Evolutionary conservation across 768 basidiomycete genomes (phyloP).

Genomic region (Amanita subjunquillea): DNA sequence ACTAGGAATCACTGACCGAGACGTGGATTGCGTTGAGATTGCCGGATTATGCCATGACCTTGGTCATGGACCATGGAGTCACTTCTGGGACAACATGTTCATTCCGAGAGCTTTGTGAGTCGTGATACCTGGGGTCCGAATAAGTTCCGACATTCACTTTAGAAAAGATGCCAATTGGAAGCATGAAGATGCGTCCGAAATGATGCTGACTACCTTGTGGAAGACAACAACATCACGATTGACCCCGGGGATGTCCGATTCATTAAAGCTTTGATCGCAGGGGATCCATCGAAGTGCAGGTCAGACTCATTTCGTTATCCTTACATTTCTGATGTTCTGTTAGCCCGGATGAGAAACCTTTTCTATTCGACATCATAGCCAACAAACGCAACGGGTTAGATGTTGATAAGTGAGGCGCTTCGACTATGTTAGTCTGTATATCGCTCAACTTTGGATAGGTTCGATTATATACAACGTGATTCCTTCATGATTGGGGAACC

Average conservation of each 20-base stretch:
- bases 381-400: constrained; percentile 78
- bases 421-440: not conserved
- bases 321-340: not conserved
- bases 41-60: constrained; percentile 82
- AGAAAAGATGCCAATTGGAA: constrained; percentile 23
- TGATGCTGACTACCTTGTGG: constrained; percentile 39
- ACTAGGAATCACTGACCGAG: constrained; percentile 57
- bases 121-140: not conserved
- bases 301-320: constrained; percentile 13
- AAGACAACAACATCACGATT: constrained; percentile 43
- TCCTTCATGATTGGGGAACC: constrained; percentile 61
- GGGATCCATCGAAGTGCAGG: constrained; percentile 42
- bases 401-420: constrained; percentile 64
- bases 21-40: constrained; percentile 67
- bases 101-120: constrained; percentile 59
- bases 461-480: constrained; percentile 77
- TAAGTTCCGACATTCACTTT: not conserved
- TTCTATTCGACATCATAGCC: constrained; percentile 78
- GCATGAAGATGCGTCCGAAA: too few relatives aligned
- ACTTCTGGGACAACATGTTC: constrained; percentile 71
- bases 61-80: constrained; percentile 80
- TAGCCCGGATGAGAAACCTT: constrained; percentile 47
- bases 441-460: constrained; percentile 27
- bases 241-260: constrained; percentile 39
- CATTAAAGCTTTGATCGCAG: constrained; percentile 73